phyloP scores from a whole-genome alignment of 1,284 basidiomycete species.

The Tetrapyrgos nigripes region DNA sequence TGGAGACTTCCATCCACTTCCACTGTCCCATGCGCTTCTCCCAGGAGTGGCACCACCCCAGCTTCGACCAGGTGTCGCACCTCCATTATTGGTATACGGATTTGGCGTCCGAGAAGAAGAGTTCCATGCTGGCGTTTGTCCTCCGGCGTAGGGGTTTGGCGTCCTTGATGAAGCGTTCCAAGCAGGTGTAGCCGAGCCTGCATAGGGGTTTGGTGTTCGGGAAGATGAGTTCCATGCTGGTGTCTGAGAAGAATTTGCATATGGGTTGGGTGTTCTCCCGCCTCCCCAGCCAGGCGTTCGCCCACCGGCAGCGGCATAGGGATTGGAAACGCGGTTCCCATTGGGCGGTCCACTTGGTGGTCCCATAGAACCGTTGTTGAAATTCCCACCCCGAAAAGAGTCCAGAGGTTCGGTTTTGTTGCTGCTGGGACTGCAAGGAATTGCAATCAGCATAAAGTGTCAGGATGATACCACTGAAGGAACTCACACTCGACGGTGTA shows the following conservation, averaged over 20 bases:
- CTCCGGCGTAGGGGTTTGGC: slow-evolving; percentile 65
- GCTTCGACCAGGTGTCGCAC: slow-evolving; percentile 23
- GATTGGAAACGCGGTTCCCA: slow-evolving; percentile 43
- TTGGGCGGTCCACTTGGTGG: slow-evolving; percentile 14
- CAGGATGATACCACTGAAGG: neutral
- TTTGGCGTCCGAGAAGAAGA: slow-evolving; percentile 67
- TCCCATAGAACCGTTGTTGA: slow-evolving; percentile 17
- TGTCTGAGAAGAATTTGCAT: slow-evolving; percentile 55
- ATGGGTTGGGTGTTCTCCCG: slow-evolving; percentile 55
- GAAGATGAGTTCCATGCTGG: slow-evolving; percentile 66
- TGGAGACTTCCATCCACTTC: slow-evolving; percentile 42
- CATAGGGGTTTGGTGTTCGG: slow-evolving; percentile 78
- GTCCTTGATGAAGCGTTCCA: slow-evolving; percentile 62
- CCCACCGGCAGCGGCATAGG: slow-evolving; percentile 56
- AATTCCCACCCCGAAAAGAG: slow-evolving; percentile 13
- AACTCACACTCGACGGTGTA: slow-evolving; percentile 82
- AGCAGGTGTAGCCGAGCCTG: slow-evolving; percentile 60
- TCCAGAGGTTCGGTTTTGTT: slow-evolving; percentile 53
- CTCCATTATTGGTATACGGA: slow-evolving; percentile 44
- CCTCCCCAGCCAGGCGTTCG: slow-evolving; percentile 69
- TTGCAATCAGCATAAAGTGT: slow-evolving; percentile 7
- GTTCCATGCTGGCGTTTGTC: slow-evolving; percentile 61
- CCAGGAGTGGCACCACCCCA: slow-evolving; percentile 47
- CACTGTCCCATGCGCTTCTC: slow-evolving; percentile 41
- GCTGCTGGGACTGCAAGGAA: slow-evolving; percentile 55